Base-by-base conservation (phyloP, 2,329 filamentous ascomycete species). In the Dichotomopilus funicola region DNA sequence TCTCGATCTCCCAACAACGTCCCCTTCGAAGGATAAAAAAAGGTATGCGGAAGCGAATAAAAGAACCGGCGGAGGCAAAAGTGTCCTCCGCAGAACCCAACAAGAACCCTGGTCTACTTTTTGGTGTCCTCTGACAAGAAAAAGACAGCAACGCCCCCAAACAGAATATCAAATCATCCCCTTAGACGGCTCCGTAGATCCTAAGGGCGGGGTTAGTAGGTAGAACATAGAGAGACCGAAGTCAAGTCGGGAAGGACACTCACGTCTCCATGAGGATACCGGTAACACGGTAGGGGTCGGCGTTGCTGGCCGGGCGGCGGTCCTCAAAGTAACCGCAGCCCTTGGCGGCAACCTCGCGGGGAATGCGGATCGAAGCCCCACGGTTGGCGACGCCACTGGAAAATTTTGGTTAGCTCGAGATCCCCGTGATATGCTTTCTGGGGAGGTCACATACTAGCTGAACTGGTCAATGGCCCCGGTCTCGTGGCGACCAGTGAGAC, bases 381-480 rank as follows among this genome's bases (percentile, higher is more conserved):
- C 94, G 91, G 86, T 97, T 92, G 73, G 94, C 94, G 60, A 97
- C 86, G 70, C 94, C 92, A 74, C 53, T 54, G n/a, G 7, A 35
- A 12, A 42, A 13, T 4, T 43, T 34, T 34, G 35, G 54, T 56
- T 13, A 56, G 54, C 33, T 4, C 9, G 27, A 35, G 44, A 33
- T 12, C 34, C 7, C 12, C 4, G 27, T 35, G 6, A 12, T 10
- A 6, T 10, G 7, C n/a, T 8, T 9, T 10, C 13, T 6, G 1
- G 45, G 0, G 34, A 33, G 38, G 43, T 6, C 49, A 56, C 54
- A 38, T 56, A 56, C 54, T 86, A 97, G 65, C 84, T 85, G 83
- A 99, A 99, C 72, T 87, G 82, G 70, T 99, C 92, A 69, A 96
- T 96, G 66, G 80, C 83, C 47, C 91, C 91, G 9, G 94, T 99